Base-by-base conservation (phyloP, 495 filamentous ascomycete species). In the Umbilicaria muhlenbergii region DNA sequence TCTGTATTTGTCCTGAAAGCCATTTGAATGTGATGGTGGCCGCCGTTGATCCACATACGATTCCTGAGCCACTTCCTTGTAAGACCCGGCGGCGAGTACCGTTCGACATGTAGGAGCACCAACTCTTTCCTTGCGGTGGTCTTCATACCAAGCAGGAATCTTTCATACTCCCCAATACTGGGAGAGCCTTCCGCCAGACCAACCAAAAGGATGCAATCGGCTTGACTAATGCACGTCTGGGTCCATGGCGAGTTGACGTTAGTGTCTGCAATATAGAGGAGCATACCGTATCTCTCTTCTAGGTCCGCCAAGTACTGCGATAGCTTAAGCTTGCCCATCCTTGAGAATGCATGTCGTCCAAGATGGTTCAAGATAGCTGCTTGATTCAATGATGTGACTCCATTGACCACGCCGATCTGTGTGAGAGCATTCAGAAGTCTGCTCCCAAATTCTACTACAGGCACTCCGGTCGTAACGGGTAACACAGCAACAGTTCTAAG, bases 21-120 rank as follows among this genome's bases (percentile, higher is more conserved):
- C 91, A 98, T 95, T 55, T 98, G 91, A 18, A 98, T 82, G 53
- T 98, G 91, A 55, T 94, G 89, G 58, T 98, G 92, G 34, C 91
- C 86, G n/a, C 91, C 91, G 52, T 95, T 98, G 52, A 98, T 86
- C 91, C 91, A 98, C 43, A 93, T 73, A 0, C 91, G 80, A 55
- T 94, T 94, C 52, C 85, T 80, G 16, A 98, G 68, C 91, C 91
- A 98, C 37, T 74, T 73, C 33, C 91, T 69, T 0, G 89, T 94
- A 18, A 92, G 54, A 0, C 91, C 91, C 16, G 85, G 76, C 1
- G 72, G 70, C 44, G 81, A 93, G 58, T 89, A 95, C 32, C 92
- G 74, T 53, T 98, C 92, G 0, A 84, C 70, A 60, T 98, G 91
- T 3, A 98, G 65, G n/a, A 98, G 62, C 1, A 98, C 87, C 8